phyloP scores from a whole-genome alignment of 768 basidiomycete species.

The Ramaria sp. region DNA sequence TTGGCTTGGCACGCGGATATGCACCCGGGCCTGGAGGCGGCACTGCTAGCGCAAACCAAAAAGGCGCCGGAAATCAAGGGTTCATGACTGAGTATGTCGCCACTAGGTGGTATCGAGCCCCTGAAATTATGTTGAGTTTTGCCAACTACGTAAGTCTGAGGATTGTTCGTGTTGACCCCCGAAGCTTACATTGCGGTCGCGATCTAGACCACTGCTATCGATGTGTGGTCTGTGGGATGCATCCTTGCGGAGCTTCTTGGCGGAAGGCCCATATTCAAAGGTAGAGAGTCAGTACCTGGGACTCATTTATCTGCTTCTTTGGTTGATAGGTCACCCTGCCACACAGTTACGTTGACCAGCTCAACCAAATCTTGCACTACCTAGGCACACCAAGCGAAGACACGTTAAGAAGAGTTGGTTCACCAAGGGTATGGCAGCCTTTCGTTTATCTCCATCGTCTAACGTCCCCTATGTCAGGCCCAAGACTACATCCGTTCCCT shows the following conservation, averaged over 20 bases:
- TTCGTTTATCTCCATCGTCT: constrained; percentile 1
- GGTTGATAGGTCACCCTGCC: constrained; percentile 7
- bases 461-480: constrained; percentile 38
- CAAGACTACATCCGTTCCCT: constrained; percentile 98
- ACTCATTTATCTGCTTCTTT: not conserved
- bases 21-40: constrained; percentile 66
- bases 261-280: constrained; percentile 94
- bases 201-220: constrained; percentile 75
- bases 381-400: constrained; percentile 98
- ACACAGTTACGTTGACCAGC: constrained; percentile 88
- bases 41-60: constrained; percentile 50
- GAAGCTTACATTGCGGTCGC: constrained; percentile 7
- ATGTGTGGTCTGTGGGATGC: constrained; percentile 95
- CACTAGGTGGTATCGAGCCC: constrained; percentile 97
- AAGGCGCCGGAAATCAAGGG: constrained; percentile 48
- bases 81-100: constrained; percentile 99
- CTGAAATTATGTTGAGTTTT: constrained; percentile 98
- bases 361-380: constrained; percentile 96
- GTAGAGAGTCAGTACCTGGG: constrained; percentile 65
- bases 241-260: constrained; percentile 89
- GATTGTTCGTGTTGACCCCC: not conserved
- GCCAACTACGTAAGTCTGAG: constrained; percentile 70
- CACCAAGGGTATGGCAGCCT: constrained; percentile 60
- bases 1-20: constrained; percentile 92
- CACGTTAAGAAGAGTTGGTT: constrained; percentile 90